Evolutionary conservation across 129 eudicot species (phyloP), one percentile per base, ranked within the genome.

Genomic region (Tagetes erecta): DNA sequence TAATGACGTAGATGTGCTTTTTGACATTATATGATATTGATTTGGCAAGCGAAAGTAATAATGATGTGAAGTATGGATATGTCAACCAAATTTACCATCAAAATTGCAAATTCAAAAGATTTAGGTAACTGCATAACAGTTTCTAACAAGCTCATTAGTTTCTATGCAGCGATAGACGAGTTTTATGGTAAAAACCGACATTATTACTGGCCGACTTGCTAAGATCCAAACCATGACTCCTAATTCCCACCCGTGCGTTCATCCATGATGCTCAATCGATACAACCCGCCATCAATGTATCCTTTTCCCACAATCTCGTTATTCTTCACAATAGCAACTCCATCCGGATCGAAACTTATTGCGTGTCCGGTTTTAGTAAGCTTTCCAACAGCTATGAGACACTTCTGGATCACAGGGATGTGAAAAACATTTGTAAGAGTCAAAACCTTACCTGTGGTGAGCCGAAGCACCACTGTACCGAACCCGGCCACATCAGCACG

Each of bases 351-450:
- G 3, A 51, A 3, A 4, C 30, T 3, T 11, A 63, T 1, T 12
- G 3, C n/a, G 46, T 12, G 36, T 12, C 46, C 68, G 8, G 6
- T 13, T 4, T 13, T 8, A 38, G 4, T 2, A 30, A 68, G 72
- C 46, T 10, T 45, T 10, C 41, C 30, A 27, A 46, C 2, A 27
- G 72, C 33, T 2, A 68, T 58, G 2, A 68, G 72, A 33, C 41
- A 30, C 27, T 44, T 68, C 57, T 40, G 46, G 6, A 68, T 31
- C 5, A 8, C 20, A 0, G 58, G 72, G 27, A 68, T 49, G 51
- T 68, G 72, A 31, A 68, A 68, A 46, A 68, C 72, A 68, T 46
- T 46, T 46, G 58, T 3, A 33, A 68, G 72, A 46, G 40, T 68
- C 58, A 68, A 27, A 46, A 3, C 40, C 40, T 46, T 37, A 39